These are phyloP conservation scores for Guillardia theta DNA, from an alignment of 78 protist species.

Conservation along the genomic window DNA sequence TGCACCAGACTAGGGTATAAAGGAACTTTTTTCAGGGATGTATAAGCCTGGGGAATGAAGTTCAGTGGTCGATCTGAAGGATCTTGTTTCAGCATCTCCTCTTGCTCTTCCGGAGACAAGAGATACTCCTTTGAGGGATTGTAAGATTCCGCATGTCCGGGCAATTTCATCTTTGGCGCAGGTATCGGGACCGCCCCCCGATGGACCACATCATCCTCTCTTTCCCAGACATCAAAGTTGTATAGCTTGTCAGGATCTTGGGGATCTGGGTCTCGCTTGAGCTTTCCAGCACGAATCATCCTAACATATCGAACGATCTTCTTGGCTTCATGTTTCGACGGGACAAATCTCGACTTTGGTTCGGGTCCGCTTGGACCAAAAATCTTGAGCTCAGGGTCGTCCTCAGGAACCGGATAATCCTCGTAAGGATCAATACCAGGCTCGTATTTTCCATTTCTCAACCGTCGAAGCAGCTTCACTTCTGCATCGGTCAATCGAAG, in stretches of 20 bases:
- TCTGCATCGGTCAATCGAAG: slow-evolving; percentile 74
- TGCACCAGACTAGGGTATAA: slow-evolving; percentile 21
- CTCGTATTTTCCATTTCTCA: not conserved
- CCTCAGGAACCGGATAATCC: not conserved
- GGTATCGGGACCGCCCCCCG: slow-evolving; percentile 22
- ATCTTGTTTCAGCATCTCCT: not conserved
- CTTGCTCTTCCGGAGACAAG: slow-evolving; percentile 16
- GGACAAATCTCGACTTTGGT: slow-evolving; percentile 78
- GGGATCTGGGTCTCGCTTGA: no score
- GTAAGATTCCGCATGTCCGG: slow-evolving; percentile 85
- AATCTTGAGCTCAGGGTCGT: slow-evolving; percentile 43
- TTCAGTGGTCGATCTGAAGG: not conserved
- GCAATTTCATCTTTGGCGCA: slow-evolving; percentile 45
- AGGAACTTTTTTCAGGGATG: not conserved
- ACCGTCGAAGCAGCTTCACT: slow-evolving; percentile 37
- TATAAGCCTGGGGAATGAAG: not conserved
- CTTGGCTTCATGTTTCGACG: not conserved
- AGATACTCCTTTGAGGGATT: slow-evolving; percentile 82
- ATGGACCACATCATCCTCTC: not conserved
- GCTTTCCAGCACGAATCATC: not conserved
- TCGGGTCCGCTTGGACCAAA: slow-evolving; percentile 66
- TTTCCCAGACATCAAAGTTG: not conserved
- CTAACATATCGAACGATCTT: not conserved
- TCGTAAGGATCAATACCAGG: not conserved
- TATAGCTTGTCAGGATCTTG: no score